Percentiles rank a stretch among this genome's conserved stretches.
phyloP scores from a whole-genome alignment of 192 early-diverging fungal genomes.

The Phycomyces nitens region DNA sequence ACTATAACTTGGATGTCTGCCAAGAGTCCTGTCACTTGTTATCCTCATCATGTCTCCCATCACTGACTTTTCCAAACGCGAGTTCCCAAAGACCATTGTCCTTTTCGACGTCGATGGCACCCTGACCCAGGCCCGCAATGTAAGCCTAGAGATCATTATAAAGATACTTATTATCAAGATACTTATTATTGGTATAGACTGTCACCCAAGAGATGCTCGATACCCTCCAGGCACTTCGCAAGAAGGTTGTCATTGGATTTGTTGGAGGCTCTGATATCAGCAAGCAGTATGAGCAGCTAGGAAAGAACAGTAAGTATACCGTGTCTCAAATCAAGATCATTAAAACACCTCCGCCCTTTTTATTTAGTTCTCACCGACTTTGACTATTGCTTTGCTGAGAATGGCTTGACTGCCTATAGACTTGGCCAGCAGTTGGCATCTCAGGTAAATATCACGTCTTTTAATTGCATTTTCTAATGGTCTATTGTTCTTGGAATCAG shows the following conservation, averaged over 20 bases:
- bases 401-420: constrained; percentile 93
- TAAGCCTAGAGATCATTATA: too few relatives aligned
- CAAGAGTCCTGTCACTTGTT: constrained; percentile 4
- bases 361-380: constrained; percentile 77
- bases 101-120: constrained; percentile 99
- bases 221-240: constrained; percentile 74
- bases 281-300: constrained; percentile 97
- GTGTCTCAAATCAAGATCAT: too few relatives aligned
- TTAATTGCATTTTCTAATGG: not conserved
- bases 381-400: constrained; percentile 96
- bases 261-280: constrained; percentile 92
- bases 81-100: constrained; percentile 76
- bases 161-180: too few relatives aligned
- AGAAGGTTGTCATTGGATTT: constrained; percentile 91
- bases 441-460: constrained; percentile 38
- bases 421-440: constrained; percentile 66
- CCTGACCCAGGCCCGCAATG: constrained; percentile 89
- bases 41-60: constrained; percentile 18
- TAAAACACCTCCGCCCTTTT: too few relatives aligned
- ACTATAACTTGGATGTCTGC: not conserved
- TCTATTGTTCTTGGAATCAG: constrained; percentile 45
- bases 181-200: constrained; percentile 40
- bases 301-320: constrained; percentile 60
- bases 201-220: constrained; percentile 78
- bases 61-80: constrained; percentile 49